Evolutionary conservation across 306 rosid species (phyloP), one percentile per base, ranked within the genome.

Genomic region (Acmispon strigosus): DNA sequence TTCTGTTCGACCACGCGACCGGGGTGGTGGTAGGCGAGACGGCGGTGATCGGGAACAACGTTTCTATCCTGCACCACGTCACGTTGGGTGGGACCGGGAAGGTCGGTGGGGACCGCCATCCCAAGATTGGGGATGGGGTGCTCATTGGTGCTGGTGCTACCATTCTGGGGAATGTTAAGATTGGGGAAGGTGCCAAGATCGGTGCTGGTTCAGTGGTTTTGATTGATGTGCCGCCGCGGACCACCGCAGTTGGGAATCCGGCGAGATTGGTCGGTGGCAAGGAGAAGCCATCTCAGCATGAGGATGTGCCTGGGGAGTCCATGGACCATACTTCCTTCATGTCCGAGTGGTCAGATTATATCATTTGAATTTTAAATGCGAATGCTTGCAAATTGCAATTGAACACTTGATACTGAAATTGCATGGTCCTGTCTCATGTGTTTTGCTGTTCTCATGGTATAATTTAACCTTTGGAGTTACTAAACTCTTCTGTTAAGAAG

Each of bases 21-120:
- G 97, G 97, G 0, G 90, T 94, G 39, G 98, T 92, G 72, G 98
- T 92, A 48, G 98, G 98, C 2, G 98, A 92, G 87, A 92, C 96
- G 0, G 97, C 96, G 0, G 97, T 94, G 82, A 94, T 94, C 0
- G 99, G 99, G 7, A 94, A 89, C 84, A 94, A 86, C 6, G 99
- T 94, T 42, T 94, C 97, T 0, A 94, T 94, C 34, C 84, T 94
- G 69, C 99, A 94, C 69, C 99, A 94, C 12, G 99, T 94, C 37
- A 94, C 99, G 0, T 76, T 94, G 2, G 97, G 99, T 34, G 99
- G 99, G 51, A 91, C 99, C 0, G 99, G 99, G n/a, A 94, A 91
- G 82, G 78, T 55, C 14, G 91, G 95, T 11, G 97, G 99, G 6
- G 96, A 94, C 78, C 45, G 99, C 56, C 99, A 94, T 69, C 97